Evolutionary conservation across 1,284 basidiomycete species (phyloP).

Genomic region (Sanguinoderma infundibulare): DNA sequence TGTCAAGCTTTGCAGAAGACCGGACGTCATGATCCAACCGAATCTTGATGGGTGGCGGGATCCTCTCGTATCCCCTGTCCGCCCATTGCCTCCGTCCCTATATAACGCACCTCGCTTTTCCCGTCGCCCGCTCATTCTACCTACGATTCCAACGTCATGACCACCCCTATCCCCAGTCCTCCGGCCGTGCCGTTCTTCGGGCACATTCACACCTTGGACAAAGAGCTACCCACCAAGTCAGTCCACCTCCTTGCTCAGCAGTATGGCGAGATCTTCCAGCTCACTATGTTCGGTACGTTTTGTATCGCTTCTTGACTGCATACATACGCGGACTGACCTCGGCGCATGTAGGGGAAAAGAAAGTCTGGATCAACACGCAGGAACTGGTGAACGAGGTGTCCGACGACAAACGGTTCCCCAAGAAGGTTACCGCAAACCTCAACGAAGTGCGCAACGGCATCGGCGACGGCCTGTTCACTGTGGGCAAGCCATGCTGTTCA

Average conservation of each 20-base stretch:
- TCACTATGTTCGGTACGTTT: conserved; percentile 42
- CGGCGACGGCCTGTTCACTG: conserved; percentile 51
- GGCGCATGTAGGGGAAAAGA: conserved; percentile 16
- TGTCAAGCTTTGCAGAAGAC: background rate
- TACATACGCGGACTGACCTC: background rate
- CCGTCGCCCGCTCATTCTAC: background rate
- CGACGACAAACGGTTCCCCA: conserved; percentile 51
- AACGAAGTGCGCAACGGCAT: conserved; percentile 45
- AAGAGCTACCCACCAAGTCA: conserved; percentile 43
- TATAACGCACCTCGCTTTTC: background rate
- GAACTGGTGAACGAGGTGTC: conserved; percentile 46
- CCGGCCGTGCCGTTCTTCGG: conserved; percentile 49
- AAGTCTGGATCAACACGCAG: conserved; percentile 41
- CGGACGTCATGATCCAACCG: background rate
- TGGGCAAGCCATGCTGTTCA: background rate
- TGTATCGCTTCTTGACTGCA: background rate
- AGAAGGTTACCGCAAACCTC: conserved; percentile 40
- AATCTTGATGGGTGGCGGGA: background rate
- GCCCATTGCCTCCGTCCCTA: background rate
- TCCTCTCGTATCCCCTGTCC: background rate
- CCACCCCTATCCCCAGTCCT: conserved; percentile 43
- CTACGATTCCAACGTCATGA: conserved; percentile 16
- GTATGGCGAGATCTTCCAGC: conserved; percentile 51
- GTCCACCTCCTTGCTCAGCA: conserved; percentile 44
- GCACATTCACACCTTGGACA: conserved; percentile 44